Evolutionary conservation across 176 grass and related monocot genomes (phyloP), one percentile per base, ranked within the genome.

Genomic region (Puya raimondii): DNA sequence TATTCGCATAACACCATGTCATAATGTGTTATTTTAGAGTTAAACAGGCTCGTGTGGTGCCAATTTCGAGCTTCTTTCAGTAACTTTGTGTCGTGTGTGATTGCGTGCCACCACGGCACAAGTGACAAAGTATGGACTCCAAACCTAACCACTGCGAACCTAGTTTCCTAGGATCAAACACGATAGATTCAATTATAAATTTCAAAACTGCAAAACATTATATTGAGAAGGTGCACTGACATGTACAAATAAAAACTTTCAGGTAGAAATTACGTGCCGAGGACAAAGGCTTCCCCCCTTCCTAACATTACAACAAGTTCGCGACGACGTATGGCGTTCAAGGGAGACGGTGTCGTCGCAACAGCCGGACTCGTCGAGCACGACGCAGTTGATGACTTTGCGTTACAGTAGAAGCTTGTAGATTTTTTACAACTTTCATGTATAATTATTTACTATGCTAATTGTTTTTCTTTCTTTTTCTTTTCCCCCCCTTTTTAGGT

Each of bases 181-280:
- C 64, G 66, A 3, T 83, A 29, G 22, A 26, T 18, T 64, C 23
- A 11, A 33, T 33, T 23, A 1, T 12, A 65, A 33, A 42, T 6
- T 42, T 65, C 4, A 12, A 12, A 27, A 65, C 47, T 12, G 10
- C 21, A 23, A 27, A 23, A 14, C 22, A 27, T 13, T 0, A 16
- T 13, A 14, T 13, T 15, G 1, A 42, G 5, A 5, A 12, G 4
- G 11, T 13, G 20, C 7, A 13, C 20, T 59, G 21, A 17, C n/a
- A 65, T 8, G 23, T 14, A 12, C 76, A 14, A 76, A 29, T 75
- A 68, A 8, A 69, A 83, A 76, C 76, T 4, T 42, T 67, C 86
- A 88, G 86, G 84, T 88, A 88, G 86, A 88, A 78, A 78, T 88
- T 68, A 88, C 81, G 33, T 88, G 86, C 72, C 74, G 67, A 81